These are phyloP conservation scores for Fallopia convolvulus DNA, from an alignment of 148 eudicot species.

Conservation along the genomic window DNA sequence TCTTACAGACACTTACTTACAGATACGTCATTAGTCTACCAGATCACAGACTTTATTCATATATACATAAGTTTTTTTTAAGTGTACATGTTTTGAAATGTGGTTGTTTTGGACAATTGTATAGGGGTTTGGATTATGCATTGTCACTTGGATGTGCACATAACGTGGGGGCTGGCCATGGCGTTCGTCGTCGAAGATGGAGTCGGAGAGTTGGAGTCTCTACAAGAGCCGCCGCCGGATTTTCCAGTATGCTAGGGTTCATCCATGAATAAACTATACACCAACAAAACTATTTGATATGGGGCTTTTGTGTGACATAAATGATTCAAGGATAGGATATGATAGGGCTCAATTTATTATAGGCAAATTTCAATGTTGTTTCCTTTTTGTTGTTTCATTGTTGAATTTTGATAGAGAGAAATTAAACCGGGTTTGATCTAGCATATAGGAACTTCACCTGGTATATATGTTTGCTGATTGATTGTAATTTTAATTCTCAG, in stretches of 20 bases:
- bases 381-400: background rate
- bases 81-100: background rate
- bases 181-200: conserved; percentile 70
- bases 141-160: conserved; percentile 85
- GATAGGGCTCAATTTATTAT: background rate
- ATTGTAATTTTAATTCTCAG: background rate
- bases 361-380: background rate
- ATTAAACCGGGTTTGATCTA: background rate
- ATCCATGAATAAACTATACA: background rate
- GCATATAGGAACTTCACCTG: background rate
- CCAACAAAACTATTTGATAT: background rate
- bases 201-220: conserved; percentile 38
- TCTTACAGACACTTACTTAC: no score
- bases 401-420: background rate
- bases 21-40: no score
- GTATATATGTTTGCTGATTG: background rate
- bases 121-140: conserved; percentile 82
- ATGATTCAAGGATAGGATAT: background rate
- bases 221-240: conserved; percentile 55
- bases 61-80: background rate
- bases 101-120: background rate
- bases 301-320: background rate
- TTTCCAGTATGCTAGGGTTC: conserved; percentile 41
- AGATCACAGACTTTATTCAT: no score
- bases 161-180: conserved; percentile 74